Conservation (phyloP, 495 filamentous ascomycete species). For the Pyrenopolyporus hunteri region DNA sequence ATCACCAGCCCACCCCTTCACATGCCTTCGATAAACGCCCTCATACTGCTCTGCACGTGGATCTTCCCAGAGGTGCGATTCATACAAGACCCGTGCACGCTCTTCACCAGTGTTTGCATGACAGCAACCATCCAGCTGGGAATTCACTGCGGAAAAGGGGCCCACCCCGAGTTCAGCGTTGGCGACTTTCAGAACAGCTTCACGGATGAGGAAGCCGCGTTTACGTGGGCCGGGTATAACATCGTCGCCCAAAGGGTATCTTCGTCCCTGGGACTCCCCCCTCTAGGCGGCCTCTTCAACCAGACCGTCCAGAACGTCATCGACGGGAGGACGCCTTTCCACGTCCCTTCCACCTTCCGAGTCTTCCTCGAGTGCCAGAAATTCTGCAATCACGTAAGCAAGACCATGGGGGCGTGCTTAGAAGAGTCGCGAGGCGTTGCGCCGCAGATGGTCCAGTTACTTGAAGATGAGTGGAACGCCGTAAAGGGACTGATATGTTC, state of each 20-base stretch:
- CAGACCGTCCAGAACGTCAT: slow-evolving; percentile 49
- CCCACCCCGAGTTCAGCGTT: slow-evolving; percentile 49
- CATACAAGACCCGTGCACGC: slow-evolving; percentile 48
- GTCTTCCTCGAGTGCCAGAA: slow-evolving; percentile 51
- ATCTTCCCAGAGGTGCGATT: slow-evolving; percentile 51
- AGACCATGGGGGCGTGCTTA: slow-evolving; percentile 48
- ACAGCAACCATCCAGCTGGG: slow-evolving; percentile 50
- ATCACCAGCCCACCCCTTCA: slow-evolving; percentile 45
- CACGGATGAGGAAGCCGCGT: slow-evolving; percentile 52
- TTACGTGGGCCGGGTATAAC: slow-evolving; percentile 54
- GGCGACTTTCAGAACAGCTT: slow-evolving; percentile 41
- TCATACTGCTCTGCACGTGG: slow-evolving; percentile 52
- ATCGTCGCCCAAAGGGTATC: slow-evolving; percentile 51
- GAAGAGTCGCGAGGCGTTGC: slow-evolving; percentile 51
- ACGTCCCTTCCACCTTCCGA: slow-evolving; percentile 48
- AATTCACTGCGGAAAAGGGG: slow-evolving; percentile 50
- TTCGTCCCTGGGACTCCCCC: slow-evolving; percentile 48
- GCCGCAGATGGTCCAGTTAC: slow-evolving; percentile 46
- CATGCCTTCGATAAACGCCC: slow-evolving; percentile 49
- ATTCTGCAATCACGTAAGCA: slow-evolving; percentile 48
- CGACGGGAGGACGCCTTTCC: slow-evolving; percentile 44
- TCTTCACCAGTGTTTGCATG: slow-evolving; percentile 49
- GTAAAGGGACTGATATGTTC: slow-evolving; percentile 49
- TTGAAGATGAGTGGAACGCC: slow-evolving; percentile 52
- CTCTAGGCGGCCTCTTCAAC: slow-evolving; percentile 48